phyloP scores from a whole-genome alignment of 2,329 filamentous ascomycete genomes.

The Trichoderma koningiopsis region DNA sequence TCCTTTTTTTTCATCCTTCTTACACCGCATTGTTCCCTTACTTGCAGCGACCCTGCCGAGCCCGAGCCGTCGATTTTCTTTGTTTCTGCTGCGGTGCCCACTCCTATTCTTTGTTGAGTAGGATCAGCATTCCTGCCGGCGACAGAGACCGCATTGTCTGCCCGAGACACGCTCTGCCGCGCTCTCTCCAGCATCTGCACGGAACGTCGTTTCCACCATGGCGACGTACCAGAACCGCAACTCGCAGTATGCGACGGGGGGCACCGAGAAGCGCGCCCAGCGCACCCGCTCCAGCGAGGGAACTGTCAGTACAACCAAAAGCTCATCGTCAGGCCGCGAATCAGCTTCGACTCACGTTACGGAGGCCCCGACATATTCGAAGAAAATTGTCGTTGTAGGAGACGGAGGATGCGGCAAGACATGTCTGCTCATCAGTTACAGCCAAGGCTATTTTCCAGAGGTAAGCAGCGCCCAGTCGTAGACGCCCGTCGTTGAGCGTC shows the following conservation, averaged over 20 bases:
- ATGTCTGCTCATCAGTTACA: constrained; percentile 97
- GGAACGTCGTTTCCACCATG: constrained; percentile 42
- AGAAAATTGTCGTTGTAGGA: constrained; percentile 98
- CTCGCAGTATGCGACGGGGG: constrained; percentile 51
- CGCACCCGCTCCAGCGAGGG: constrained; percentile 79
- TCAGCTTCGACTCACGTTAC: constrained; percentile 84
- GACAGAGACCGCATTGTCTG: background rate
- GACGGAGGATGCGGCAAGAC: constrained; percentile 99
- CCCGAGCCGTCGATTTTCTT: background rate
- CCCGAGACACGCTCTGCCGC: constrained; percentile 18
- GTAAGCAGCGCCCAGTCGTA: constrained; percentile 54
- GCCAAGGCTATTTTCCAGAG: constrained; percentile 98
- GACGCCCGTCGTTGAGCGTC: background rate
- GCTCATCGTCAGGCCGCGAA: constrained; percentile 72
- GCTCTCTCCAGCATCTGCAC: constrained; percentile 11
- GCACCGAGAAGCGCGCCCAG: constrained; percentile 48
- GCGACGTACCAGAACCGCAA: constrained; percentile 57
- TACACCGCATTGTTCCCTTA: constrained; percentile 23
- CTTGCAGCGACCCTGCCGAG: background rate
- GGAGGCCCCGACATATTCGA: constrained; percentile 89
- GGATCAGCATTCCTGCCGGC: constrained; percentile 28
- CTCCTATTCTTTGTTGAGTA: constrained; percentile 21
- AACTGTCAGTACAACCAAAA: constrained; percentile 83
- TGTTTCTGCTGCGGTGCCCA: constrained; percentile 19
- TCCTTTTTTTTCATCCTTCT: background rate